These are phyloP conservation scores for Anisodus tanguticus DNA, from an alignment of 257 asterid species.

Conservation along the genomic window DNA sequence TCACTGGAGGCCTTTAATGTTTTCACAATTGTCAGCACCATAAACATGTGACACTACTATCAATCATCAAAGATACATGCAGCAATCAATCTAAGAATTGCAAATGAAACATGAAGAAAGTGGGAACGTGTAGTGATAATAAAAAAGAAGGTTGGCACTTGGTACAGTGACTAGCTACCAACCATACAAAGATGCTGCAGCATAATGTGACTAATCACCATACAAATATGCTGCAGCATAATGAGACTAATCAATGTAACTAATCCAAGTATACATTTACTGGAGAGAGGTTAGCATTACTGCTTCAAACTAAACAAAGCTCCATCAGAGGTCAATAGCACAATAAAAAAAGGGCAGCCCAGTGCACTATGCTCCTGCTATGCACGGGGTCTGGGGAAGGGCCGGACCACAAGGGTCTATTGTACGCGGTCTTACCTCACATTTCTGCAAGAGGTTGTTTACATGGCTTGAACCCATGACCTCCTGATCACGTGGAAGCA, in stretches of 20 bases:
- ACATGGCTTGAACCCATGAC: no score
- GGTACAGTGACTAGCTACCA: neutral
- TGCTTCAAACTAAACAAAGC: neutral
- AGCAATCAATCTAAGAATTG: neutral
- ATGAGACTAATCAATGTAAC: neutral
- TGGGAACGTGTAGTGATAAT: neutral
- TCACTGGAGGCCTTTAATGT: neutral
- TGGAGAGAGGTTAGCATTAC: neutral
- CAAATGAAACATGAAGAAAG: conserved; percentile 1
- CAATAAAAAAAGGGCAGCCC: no score
- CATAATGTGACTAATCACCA: neutral
- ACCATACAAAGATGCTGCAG: neutral
- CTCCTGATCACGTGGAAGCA: no score
- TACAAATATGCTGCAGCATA: neutral
- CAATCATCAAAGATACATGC: neutral
- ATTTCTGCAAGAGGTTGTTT: no score
- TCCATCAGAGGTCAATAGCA: neutral
- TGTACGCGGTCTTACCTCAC: no score
- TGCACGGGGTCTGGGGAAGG: no score
- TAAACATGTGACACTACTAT: neutral
- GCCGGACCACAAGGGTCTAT: no score
- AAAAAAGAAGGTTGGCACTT: neutral
- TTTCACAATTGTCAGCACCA: neutral
- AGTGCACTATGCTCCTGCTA: no score
- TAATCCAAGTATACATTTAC: neutral